A percentile compares a stretch with the other conserved stretches of the same genome.
Conservation (phyloP, 169 alveolate species). For the Eimeria brunetti region DNA sequence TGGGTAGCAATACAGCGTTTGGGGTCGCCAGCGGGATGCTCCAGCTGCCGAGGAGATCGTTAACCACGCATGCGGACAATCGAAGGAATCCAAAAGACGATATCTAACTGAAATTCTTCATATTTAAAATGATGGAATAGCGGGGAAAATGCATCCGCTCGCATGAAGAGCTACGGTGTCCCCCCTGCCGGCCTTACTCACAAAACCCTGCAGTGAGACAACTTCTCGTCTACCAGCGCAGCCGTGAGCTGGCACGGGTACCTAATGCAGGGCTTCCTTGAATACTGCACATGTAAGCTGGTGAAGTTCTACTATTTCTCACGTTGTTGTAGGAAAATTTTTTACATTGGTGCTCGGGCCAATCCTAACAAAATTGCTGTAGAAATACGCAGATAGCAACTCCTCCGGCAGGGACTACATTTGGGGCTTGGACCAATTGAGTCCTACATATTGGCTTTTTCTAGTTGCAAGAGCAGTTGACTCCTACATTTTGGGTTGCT, state of each 20-base stretch:
- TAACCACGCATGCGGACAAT: background rate
- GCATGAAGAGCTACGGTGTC: background rate
- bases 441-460: background rate
- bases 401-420: background rate
- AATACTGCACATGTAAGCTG: background rate
- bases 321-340: background rate
- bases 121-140: background rate
- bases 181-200: background rate
- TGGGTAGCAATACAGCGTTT: background rate
- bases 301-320: background rate
- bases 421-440: constrained; percentile 23
- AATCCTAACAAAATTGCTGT: background rate
- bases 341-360: background rate
- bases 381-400: background rate
- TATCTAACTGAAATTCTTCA: background rate
- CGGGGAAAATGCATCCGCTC: background rate
- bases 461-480: too few relatives aligned
- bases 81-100: background rate
- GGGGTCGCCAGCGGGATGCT: background rate
- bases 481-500: background rate
- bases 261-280: background rate
- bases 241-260: background rate
- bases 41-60: background rate
- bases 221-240: background rate
- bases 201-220: background rate